Evolutionary conservation across 2,329 filamentous ascomycete species (phyloP), one percentile per base, ranked within the genome.

Genomic region (Phialophora macrospora): DNA sequence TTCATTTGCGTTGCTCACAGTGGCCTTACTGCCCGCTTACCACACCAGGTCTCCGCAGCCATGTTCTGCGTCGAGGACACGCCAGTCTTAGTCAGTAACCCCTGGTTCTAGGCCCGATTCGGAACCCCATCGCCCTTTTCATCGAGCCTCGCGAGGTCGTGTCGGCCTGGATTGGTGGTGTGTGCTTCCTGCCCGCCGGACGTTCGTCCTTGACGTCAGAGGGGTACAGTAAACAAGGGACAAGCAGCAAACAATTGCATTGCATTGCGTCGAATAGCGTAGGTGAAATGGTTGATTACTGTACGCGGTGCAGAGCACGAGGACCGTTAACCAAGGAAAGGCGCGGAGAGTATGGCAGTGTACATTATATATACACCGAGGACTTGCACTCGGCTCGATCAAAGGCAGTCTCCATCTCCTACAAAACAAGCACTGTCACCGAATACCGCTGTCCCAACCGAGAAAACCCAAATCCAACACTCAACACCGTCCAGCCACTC

Each of bases 71-170:
- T 54, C 8, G 26, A 60, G 28, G 28, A 52, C 44, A 34, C 26
- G 8, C 17, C 20, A 4, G 11, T 49, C 48, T 60, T 60, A 60
- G 58, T 60, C 58, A 60, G 44, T n/a, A 51, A 44, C 8, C 14
- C 58, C 17, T 6, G 48, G 17, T 14, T 52, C 58, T 60, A 60
- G 24, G 20, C 58, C 32, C 20, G 46, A 54, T 9, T 17, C 20
- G 58, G 58, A 60, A 52, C n/a, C 17, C 30, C 8, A 12, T 54
- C 12, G 48, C 46, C 58, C 2, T 60, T 60, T 60, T 60, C 46
- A 49, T 60, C 48, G 20, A 60, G 58, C 48, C 46, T 60, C 32
- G 32, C 20, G 32, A n/a, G 28, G 22, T 26, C n/a, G n/a, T 17
- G 2, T 20, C 28, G 6, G 20, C 20, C 26, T 52, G 24, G 17